phyloP scores from a whole-genome alignment of 2,329 filamentous ascomycete genomes.

The Triangularia setosa region DNA sequence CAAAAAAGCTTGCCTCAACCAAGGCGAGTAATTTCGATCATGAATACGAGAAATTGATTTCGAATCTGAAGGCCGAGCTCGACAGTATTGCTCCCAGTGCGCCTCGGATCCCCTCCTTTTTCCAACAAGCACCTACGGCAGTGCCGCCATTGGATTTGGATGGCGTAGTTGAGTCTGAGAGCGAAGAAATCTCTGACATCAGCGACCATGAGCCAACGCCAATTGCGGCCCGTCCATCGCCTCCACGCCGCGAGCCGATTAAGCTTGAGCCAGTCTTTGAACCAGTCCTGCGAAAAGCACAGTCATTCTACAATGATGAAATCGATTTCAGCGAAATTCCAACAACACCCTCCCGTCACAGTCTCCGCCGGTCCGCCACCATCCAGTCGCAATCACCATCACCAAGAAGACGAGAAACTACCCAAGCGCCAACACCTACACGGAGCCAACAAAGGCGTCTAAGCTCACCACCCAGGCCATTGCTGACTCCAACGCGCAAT shows the following conservation, averaged over 20 bases:
- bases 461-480: constrained; percentile 11
- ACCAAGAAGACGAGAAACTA: not conserved
- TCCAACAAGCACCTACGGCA: constrained; percentile 10
- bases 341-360: constrained; percentile 12
- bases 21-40: constrained; percentile 30
- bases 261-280: constrained; percentile 19
- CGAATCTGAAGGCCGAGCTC: constrained; percentile 41
- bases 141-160: not conserved
- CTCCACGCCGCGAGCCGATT: constrained; percentile 17
- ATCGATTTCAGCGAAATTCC: constrained; percentile 6
- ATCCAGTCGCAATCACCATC: constrained; percentile 10
- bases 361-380: constrained; percentile 19
- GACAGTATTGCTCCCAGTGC: constrained; percentile 25
- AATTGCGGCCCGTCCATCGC: constrained; percentile 11
- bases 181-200: constrained; percentile 45
- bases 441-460: constrained; percentile 5
- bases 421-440: constrained; percentile 8
- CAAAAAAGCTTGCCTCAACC: constrained; percentile 25
- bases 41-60: constrained; percentile 44
- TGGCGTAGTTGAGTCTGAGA: constrained; percentile 14
- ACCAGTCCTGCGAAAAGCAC: constrained; percentile 19
- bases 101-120: constrained; percentile 24
- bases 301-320: constrained; percentile 17
- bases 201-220: constrained; percentile 51
- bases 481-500: not conserved